Conservation (phyloP, 2,329 filamentous ascomycete species). For the Aspergillus calidoustus region DNA sequence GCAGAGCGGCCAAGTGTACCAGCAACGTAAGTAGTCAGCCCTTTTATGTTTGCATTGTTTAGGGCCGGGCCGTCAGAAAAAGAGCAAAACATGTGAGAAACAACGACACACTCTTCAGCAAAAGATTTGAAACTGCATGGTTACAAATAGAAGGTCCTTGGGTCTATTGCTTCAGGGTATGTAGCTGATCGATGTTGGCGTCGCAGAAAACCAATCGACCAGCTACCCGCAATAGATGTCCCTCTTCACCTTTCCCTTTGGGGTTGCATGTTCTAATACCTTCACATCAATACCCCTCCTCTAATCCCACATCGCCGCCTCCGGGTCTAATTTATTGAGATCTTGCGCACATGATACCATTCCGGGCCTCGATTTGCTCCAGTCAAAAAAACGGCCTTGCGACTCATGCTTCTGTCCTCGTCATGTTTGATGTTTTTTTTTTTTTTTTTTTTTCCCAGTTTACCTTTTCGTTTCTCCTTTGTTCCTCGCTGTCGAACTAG, state of each 20-base stretch:
- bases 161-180: conserved; percentile 28
- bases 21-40: conserved; percentile 52
- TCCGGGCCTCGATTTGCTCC: conserved; percentile 34
- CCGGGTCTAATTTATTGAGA: conserved; percentile 37
- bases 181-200: conserved; percentile 39
- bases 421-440: conserved; percentile 22
- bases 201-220: conserved; percentile 42
- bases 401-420: conserved; percentile 30
- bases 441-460: not conserved
- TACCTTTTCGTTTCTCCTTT: not conserved
- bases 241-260: conserved; percentile 26
- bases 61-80: conserved; percentile 26
- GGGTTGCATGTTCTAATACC: conserved; percentile 36
- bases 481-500: conserved; percentile 28
- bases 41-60: conserved; percentile 28
- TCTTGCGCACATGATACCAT: conserved; percentile 44
- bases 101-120: conserved; percentile 9
- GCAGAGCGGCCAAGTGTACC: conserved; percentile 55
- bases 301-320: conserved; percentile 37
- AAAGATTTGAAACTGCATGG: conserved; percentile 17
- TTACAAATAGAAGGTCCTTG: conserved; percentile 22
- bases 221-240: conserved; percentile 43
- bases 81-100: conserved; percentile 12
- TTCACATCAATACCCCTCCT: conserved; percentile 36
- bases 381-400: conserved; percentile 38